Conservation (phyloP, 805 yeast genomes). For the Saccharomycopsis fibuligera region DNA sequence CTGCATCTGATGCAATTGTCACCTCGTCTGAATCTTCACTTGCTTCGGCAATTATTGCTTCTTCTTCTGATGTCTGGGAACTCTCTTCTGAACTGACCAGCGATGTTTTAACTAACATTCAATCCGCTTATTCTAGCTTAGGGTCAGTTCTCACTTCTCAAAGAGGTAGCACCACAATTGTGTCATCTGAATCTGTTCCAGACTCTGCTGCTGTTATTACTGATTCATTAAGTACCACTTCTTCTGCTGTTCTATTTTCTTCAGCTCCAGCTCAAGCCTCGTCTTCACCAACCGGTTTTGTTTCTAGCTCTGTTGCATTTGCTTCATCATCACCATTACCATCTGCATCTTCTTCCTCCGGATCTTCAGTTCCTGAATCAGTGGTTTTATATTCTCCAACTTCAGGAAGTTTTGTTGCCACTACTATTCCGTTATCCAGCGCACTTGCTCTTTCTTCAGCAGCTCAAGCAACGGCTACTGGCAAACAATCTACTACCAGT, state of each 20-base stretch:
- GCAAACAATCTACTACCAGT: slow-evolving; percentile 6
- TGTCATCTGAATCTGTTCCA: slow-evolving; percentile 6
- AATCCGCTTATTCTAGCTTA: background rate
- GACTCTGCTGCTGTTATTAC: slow-evolving; percentile 7
- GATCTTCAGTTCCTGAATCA: slow-evolving; percentile 5
- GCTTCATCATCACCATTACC: background rate
- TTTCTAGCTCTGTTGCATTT: background rate
- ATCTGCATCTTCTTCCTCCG: background rate
- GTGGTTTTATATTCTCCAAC: slow-evolving; percentile 19
- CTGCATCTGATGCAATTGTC: background rate
- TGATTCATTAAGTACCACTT: background rate
- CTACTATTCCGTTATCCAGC: slow-evolving; percentile 14
- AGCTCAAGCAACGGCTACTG: background rate
- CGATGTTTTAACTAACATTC: no score
- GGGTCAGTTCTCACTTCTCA: background rate
- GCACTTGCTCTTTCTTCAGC: slow-evolving; percentile 7
- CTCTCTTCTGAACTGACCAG: background rate
- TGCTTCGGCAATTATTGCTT: background rate
- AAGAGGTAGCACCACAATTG: background rate
- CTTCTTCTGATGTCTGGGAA: no score
- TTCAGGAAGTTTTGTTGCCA: slow-evolving; percentile 15
- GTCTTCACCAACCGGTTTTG: background rate
- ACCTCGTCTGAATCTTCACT: background rate
- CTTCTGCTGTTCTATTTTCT: slow-evolving; percentile 11
- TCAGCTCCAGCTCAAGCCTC: background rate